Evolutionary conservation across 2,329 filamentous ascomycete genomes (phyloP).

Genomic region (Aspergillus persii): DNA sequence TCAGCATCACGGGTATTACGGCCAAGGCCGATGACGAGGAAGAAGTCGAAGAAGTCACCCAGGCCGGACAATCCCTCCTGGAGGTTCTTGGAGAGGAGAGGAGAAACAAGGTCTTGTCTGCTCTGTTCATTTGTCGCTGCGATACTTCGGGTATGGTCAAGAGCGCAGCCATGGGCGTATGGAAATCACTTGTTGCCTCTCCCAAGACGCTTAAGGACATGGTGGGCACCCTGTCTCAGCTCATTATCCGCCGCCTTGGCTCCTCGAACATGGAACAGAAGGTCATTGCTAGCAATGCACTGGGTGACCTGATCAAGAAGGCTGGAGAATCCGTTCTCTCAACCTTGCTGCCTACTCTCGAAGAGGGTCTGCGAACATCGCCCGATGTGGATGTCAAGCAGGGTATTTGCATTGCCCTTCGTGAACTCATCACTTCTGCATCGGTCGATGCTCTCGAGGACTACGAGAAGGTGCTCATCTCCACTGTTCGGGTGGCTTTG

Average conservation of each 20-base stretch:
- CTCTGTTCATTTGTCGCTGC: constrained; percentile 94
- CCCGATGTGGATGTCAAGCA: constrained; percentile 92
- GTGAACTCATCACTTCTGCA: constrained; percentile 87
- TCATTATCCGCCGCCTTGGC: constrained; percentile 89
- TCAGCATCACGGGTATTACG: constrained; percentile 94
- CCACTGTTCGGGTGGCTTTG: constrained; percentile 86
- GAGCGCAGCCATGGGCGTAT: constrained; percentile 84
- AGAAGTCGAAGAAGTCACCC: constrained; percentile 71
- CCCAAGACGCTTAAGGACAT: constrained; percentile 92
- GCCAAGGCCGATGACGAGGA: constrained; percentile 76
- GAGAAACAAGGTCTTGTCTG: constrained; percentile 95
- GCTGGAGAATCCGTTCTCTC: constrained; percentile 91
- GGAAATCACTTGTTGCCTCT: constrained; percentile 93
- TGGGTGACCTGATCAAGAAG: constrained; percentile 95
- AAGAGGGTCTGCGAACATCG: constrained; percentile 83
- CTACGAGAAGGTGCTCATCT: constrained; percentile 91
- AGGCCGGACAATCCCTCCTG: constrained; percentile 88
- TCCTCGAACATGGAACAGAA: constrained; percentile 99
- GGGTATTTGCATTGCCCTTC: constrained; percentile 93
- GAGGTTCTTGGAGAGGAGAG: constrained; percentile 94
- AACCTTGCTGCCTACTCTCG: constrained; percentile 82
- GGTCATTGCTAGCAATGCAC: constrained; percentile 93
- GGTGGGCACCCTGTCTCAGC: constrained; percentile 88
- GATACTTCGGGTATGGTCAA: constrained; percentile 92
- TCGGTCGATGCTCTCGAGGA: constrained; percentile 86